These are phyloP conservation scores for Teratosphaeria pseudoeucalypti DNA, from an alignment of 2,329 filamentous ascomycete species.

Conservation along the genomic window DNA sequence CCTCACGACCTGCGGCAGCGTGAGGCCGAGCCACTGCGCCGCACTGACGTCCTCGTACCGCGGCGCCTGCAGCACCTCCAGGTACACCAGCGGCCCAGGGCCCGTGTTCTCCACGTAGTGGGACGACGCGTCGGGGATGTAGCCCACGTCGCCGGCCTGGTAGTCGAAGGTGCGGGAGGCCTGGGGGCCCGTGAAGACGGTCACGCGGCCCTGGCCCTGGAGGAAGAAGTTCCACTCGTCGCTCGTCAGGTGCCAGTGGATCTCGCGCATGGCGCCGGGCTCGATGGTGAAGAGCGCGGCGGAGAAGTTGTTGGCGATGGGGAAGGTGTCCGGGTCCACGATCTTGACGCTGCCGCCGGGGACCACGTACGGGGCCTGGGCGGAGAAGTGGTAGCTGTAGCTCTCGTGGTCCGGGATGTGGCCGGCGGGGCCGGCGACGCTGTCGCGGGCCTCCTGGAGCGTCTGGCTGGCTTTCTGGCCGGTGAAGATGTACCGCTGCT, in stretches of 20 bases:
- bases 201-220: slow-evolving; percentile 45
- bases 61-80: slow-evolving; percentile 45
- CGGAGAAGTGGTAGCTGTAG: slow-evolving; percentile 35
- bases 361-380: slow-evolving; percentile 40
- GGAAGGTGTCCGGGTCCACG: slow-evolving; percentile 48
- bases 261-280: slow-evolving; percentile 53
- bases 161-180: slow-evolving; percentile 49
- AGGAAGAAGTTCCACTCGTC: slow-evolving; percentile 56
- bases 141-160: slow-evolving; percentile 49
- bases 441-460: slow-evolving; percentile 30
- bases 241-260: slow-evolving; percentile 52
- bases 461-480: slow-evolving; percentile 22
- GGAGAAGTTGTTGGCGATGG: slow-evolving; percentile 45
- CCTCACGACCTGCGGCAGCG: slow-evolving; percentile 30
- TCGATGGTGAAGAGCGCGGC: slow-evolving; percentile 48
- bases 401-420: slow-evolving; percentile 9
- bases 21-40: slow-evolving; percentile 48
- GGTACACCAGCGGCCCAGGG: slow-evolving; percentile 45
- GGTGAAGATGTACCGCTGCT: slow-evolving; percentile 34
- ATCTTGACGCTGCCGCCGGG: slow-evolving; percentile 51
- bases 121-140: slow-evolving; percentile 44
- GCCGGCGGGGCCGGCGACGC: slow-evolving; percentile 25
- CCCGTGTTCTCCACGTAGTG: slow-evolving; percentile 56
- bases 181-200: slow-evolving; percentile 43
- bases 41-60: slow-evolving; percentile 46